phyloP scores from a whole-genome alignment of 768 basidiomycete species.

The Vararia minispora region DNA sequence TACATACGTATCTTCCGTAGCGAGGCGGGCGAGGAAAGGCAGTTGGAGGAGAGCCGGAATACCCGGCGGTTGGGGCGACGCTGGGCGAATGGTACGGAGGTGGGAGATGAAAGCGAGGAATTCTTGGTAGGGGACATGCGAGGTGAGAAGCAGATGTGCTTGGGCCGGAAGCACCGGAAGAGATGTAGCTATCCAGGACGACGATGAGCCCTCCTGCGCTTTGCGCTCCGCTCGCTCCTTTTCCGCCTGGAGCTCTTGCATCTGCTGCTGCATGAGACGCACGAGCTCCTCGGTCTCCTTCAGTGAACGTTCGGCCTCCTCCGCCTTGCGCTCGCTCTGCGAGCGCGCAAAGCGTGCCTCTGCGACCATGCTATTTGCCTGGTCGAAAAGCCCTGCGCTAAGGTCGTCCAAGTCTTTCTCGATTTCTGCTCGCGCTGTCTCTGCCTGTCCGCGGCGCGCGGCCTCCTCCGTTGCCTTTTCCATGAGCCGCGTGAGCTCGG shows the following conservation, averaged over 20 bases:
- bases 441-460: constrained; percentile 81
- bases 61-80: constrained; percentile 48
- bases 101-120: constrained; percentile 71
- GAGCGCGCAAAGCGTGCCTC: constrained; percentile 67
- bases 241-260: constrained; percentile 64
- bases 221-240: constrained; percentile 50
- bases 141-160: constrained; percentile 40
- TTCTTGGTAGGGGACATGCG: constrained; percentile 71
- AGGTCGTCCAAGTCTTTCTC: constrained; percentile 95
- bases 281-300: constrained; percentile 83
- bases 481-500: constrained; percentile 89
- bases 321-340: constrained; percentile 62
- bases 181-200: constrained; percentile 46
- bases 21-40: constrained; percentile 67
- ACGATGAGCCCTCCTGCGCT: constrained; percentile 34
- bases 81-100: constrained; percentile 56
- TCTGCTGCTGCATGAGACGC: constrained; percentile 70
- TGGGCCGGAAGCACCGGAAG: constrained; percentile 17
- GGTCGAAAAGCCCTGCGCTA: constrained; percentile 78
- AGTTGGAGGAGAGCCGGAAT: constrained; percentile 67
- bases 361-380: constrained; percentile 98
- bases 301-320: constrained; percentile 66
- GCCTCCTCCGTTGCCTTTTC: constrained; percentile 94
- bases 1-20: constrained; percentile 79
- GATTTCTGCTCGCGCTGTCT: constrained; percentile 68